Evolutionary conservation across 345 rosid genomes (phyloP), one percentile per base, ranked within the genome.

Genomic region (Salix caprea): DNA sequence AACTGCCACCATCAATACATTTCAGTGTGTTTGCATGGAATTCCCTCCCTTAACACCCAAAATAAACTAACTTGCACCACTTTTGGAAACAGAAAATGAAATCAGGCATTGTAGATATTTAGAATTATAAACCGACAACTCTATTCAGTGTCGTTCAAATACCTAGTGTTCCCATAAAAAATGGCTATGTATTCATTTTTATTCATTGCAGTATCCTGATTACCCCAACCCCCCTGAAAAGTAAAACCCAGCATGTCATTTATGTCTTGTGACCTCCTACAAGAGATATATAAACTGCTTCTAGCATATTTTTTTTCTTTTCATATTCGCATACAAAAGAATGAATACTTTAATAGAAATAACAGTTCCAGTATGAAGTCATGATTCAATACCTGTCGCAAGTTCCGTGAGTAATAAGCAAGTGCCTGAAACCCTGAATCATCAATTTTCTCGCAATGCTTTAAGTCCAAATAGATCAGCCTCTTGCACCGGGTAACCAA

Each of bases 401-500:
- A 78, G 85, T 95, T 95, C 80, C 76, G 79, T 30, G 90, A 87
- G 79, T 89, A 74, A 82, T 79, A 87, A 23, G 96, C 91, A 16
- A 93, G 91, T 2, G 92, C 91, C 90, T 85, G 87, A 85, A 91
- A 93, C 40, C 99, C 99, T 0, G 79, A 83, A 84, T 93, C 97
- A 78, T 89, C 91, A 72, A 93, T 84, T 65, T 85, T 90, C 77
- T 68, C 83, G 60, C 99, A 93, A 70, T 80, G 91, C 75, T 95
- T 93, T 69, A 95, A 67, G 85, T 95, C 99, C 83, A 93, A 80
- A 82, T 93, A 88, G 7, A 86, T 69, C 62, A 95, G 78, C 74
- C 84, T 84, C 85, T 83, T 87, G 70, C 93, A 90, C 70, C 94
- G 87, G n/a, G 84, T 80, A 9, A 87, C 90, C 69, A 95, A 54